These are phyloP conservation scores for Marasmius oreades DNA, from an alignment of 1,284 basidiomycete species.

Conservation along the genomic window DNA sequence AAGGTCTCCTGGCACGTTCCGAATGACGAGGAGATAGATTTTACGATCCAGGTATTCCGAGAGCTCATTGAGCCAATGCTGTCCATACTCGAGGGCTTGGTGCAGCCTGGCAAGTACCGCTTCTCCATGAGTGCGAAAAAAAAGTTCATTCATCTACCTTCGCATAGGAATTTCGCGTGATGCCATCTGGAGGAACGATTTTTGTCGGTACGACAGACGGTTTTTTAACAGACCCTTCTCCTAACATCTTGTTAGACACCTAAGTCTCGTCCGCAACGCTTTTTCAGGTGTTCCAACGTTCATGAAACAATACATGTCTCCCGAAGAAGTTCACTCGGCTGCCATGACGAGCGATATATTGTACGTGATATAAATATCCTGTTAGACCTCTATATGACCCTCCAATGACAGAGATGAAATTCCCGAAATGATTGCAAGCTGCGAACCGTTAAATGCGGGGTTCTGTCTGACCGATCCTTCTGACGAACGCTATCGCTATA, in stretches of 20 bases:
- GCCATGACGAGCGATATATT: conserved; percentile 55
- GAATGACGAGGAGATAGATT: conserved; percentile 64
- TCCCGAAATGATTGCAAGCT: conserved; percentile 67
- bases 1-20: conserved; percentile 83
- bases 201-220: conserved; percentile 60
- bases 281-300: conserved; percentile 68
- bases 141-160: conserved; percentile 1
- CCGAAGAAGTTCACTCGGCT: conserved; percentile 37
- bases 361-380: conserved; percentile 33
- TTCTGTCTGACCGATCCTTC: conserved; percentile 66
- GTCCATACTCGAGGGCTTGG: conserved; percentile 54
- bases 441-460: conserved; percentile 59
- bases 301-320: conserved; percentile 45
- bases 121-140: conserved; percentile 1
- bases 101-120: conserved; percentile 45
- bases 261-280: conserved; percentile 64
- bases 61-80: conserved; percentile 71
- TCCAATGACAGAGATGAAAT: conserved; percentile 49
- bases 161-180: conserved; percentile 42
- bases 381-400: conserved; percentile 8
- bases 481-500: conserved; percentile 68
- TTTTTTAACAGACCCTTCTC: not conserved
- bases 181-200: conserved; percentile 83
- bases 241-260: conserved; percentile 35
- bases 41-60: conserved; percentile 72